Percentiles rank a stretch among this genome's conserved stretches.
Conservation (phyloP, 192 early-diverging fungal genomes). For the Cetraspora pellucida region DNA sequence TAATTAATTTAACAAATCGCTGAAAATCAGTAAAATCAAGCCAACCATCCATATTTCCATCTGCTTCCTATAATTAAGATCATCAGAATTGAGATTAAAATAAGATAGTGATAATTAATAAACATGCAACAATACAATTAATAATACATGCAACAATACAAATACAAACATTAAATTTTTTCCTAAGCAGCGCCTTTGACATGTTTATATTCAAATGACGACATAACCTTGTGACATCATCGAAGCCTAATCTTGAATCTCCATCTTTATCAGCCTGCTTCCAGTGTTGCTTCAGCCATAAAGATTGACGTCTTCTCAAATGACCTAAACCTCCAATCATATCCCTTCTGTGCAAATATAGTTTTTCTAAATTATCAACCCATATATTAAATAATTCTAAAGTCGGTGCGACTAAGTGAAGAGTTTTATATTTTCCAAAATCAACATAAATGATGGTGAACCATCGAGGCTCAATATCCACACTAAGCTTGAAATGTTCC, state of each 20-base stretch:
- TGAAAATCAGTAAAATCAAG: conserved; percentile 64
- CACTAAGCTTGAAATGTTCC: conserved; percentile 41
- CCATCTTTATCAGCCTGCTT: conserved; percentile 51
- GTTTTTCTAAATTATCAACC: conserved; percentile 43
- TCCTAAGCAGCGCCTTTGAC: conserved; percentile 62
- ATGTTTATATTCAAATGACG: conserved; percentile 67
- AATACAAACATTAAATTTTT: conserved; percentile 55
- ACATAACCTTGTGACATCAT: conserved; percentile 47
- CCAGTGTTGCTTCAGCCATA: conserved; percentile 51
- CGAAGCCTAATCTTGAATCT: conserved; percentile 45
- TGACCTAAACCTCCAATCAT: conserved; percentile 44
- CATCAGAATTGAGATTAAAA: too few relatives aligned
- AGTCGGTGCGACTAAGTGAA: conserved; percentile 48
- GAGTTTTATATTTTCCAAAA: conserved; percentile 47
- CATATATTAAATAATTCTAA: conserved; percentile 43
- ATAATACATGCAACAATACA: background rate
- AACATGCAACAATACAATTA: too few relatives aligned
- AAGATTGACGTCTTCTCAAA: conserved; percentile 40
- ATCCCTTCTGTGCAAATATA: conserved; percentile 46
- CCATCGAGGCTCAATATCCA: conserved; percentile 45
- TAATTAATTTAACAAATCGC: conserved; percentile 59
- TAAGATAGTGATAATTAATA: too few relatives aligned
- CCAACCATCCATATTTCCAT: conserved; percentile 50
- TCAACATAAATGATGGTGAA: conserved; percentile 49
- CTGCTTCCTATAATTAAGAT: conserved; percentile 47